Evolutionary conservation across 2,329 filamentous ascomycete species (phyloP).

Genomic region (Dothideomycetes sp.): DNA sequence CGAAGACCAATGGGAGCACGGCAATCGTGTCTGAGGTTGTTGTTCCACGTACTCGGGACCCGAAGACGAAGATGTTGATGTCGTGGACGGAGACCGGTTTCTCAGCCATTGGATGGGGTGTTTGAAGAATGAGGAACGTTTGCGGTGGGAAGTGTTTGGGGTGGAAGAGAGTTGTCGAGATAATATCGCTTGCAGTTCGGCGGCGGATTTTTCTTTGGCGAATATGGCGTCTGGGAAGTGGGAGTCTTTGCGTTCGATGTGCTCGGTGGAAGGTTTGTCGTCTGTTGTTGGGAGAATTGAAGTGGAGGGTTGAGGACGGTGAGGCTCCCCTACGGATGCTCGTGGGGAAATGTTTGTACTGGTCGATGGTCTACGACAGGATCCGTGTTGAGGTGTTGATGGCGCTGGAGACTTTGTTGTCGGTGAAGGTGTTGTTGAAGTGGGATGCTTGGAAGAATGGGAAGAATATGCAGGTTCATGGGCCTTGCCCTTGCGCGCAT

Average conservation of each 20-base stretch:
- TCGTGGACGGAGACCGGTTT: neutral
- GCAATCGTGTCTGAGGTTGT: too few relatives aligned
- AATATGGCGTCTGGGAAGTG: neutral
- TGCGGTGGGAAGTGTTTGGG: neutral
- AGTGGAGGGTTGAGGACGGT: neutral
- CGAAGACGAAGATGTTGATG: neutral
- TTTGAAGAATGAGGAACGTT: neutral
- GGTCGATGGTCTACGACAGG: neutral
- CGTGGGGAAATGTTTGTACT: neutral
- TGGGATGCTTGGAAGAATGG: neutral
- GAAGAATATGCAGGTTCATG: neutral
- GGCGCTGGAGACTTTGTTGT: neutral
- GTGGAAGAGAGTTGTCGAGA: too few relatives aligned
- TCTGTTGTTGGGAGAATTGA: neutral
- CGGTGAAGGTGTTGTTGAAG: neutral
- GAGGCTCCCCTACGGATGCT: neutral
- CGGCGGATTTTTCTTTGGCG: neutral
- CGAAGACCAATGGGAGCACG: too few relatives aligned
- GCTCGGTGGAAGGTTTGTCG: neutral
- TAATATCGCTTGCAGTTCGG: neutral
- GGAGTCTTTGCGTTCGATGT: slow-evolving; percentile 4
- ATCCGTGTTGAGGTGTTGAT: neutral
- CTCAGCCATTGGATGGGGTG: neutral
- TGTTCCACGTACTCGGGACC: too few relatives aligned
- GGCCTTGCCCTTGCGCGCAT: slow-evolving; percentile 4